Evolutionary conservation across 345 rosid species (phyloP).

Genomic region (Litchi chinensis): DNA sequence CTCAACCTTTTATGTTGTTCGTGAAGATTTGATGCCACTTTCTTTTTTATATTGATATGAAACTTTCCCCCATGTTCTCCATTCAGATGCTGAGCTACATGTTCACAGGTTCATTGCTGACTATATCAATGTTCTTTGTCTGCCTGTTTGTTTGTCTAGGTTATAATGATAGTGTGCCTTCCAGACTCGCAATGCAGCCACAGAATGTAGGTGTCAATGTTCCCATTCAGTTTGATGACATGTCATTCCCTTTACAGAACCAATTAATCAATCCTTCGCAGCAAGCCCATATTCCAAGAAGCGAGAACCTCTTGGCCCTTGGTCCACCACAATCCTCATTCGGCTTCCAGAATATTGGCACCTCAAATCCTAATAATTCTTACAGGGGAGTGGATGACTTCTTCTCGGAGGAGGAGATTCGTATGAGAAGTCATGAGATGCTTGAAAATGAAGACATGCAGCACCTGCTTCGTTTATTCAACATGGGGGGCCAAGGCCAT

Average conservation of each 20-base stretch:
- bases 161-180: slow-evolving; percentile 46
- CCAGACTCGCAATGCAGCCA: slow-evolving; percentile 48
- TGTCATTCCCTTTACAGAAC: slow-evolving; percentile 54
- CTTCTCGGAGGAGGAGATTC: slow-evolving; percentile 85
- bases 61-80: not conserved
- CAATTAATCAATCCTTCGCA: slow-evolving; percentile 32
- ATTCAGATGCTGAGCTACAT: not conserved
- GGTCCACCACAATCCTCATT: slow-evolving; percentile 46
- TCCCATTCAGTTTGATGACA: slow-evolving; percentile 49
- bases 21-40: not conserved
- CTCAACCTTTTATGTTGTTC: not conserved
- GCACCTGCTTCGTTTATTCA: slow-evolving; percentile 71
- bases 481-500: slow-evolving; percentile 61
- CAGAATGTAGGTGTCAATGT: slow-evolving; percentile 48
- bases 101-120: slow-evolving; percentile 11
- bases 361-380: slow-evolving; percentile 42
- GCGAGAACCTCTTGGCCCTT: slow-evolving; percentile 38
- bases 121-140: not conserved
- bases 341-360: slow-evolving; percentile 40
- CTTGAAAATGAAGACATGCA: slow-evolving; percentile 96
- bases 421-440: slow-evolving; percentile 77
- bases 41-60: not conserved
- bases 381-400: slow-evolving; percentile 60
- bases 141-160: slow-evolving; percentile 32
- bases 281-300: slow-evolving; percentile 42